These are phyloP conservation scores for Schoenoplectus tabernaemontani DNA, from an alignment of 202 grass and related monocot species.

Conservation along the genomic window DNA sequence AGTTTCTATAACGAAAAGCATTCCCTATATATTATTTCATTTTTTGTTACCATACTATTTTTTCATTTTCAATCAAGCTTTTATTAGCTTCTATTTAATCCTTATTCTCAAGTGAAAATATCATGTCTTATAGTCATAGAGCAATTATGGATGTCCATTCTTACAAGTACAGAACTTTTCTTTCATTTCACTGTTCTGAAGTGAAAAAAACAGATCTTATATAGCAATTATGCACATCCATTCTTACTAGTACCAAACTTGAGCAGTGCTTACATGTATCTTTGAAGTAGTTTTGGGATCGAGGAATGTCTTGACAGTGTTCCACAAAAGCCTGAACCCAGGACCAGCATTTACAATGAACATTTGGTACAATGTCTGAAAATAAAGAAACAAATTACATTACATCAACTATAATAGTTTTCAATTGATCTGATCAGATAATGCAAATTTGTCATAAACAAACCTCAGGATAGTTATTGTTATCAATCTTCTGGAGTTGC, in stretches of 20 bases:
- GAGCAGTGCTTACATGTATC: conserved; percentile 70
- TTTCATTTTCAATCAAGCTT: not conserved
- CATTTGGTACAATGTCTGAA: conserved; percentile 89
- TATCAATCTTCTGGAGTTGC: conserved; percentile 88
- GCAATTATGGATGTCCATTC: too few relatives aligned
- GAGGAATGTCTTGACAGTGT: conserved; percentile 83
- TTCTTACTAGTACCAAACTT: not conserved
- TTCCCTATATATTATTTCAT: not conserved
- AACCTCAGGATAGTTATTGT: conserved; percentile 94
- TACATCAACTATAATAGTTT: not conserved
- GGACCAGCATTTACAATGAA: conserved; percentile 97
- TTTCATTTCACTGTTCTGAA: not conserved
- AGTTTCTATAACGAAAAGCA: not conserved
- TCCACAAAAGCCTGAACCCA: conserved; percentile 83
- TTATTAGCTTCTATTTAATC: too few relatives aligned
- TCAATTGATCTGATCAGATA: not conserved
- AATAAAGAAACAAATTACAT: conserved; percentile 8
- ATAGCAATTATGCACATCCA: not conserved
- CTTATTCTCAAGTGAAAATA: too few relatives aligned
- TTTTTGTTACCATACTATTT: not conserved
- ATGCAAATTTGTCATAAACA: not conserved
- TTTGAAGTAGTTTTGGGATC: conserved; percentile 95
- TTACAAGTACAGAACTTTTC: too few relatives aligned
- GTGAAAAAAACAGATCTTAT: not conserved
- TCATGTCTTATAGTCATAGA: too few relatives aligned